A percentile compares a stretch with the other conserved stretches of the same genome.
These are phyloP conservation scores for Metschnikowia reukaufii DNA, from an alignment of 805 yeast species.

Conservation along the genomic window DNA sequence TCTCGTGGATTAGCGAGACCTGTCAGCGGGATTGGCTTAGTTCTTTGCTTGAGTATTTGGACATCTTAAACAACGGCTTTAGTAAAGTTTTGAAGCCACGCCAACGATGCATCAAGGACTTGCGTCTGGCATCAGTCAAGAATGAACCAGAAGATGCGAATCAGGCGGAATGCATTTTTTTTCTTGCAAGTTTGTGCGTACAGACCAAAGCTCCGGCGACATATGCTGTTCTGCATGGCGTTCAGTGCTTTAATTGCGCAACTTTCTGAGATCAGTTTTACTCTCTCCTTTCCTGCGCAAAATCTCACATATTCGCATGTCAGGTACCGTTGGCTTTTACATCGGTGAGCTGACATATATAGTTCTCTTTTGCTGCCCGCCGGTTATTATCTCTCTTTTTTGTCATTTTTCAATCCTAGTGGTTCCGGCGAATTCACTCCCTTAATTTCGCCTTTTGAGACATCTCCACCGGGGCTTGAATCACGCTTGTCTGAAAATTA, in stretches of 20 bases:
- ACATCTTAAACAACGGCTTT: no score
- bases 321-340: conserved; percentile 11
- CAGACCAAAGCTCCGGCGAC: conserved; percentile 3
- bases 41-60: no score
- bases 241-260: conserved; percentile 8
- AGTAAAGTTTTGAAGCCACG: no score
- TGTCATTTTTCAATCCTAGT: background rate
- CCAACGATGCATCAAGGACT: no score
- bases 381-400: conserved; percentile 5
- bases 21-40: background rate
- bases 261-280: conserved; percentile 11
- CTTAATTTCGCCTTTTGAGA: no score
- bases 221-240: conserved; percentile 4
- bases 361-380: conserved; percentile 10
- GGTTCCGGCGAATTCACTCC: no score
- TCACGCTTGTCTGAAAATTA: no score
- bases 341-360: conserved; percentile 7
- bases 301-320: conserved; percentile 14
- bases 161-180: background rate
- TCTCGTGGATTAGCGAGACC: background rate
- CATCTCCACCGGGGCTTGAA: no score
- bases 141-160: background rate
- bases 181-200: background rate
- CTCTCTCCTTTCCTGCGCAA: conserved; percentile 12
- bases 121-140: no score